These are phyloP conservation scores for Aspergillus funiculosus DNA, from an alignment of 495 filamentous ascomycete species.

Conservation along the genomic window DNA sequence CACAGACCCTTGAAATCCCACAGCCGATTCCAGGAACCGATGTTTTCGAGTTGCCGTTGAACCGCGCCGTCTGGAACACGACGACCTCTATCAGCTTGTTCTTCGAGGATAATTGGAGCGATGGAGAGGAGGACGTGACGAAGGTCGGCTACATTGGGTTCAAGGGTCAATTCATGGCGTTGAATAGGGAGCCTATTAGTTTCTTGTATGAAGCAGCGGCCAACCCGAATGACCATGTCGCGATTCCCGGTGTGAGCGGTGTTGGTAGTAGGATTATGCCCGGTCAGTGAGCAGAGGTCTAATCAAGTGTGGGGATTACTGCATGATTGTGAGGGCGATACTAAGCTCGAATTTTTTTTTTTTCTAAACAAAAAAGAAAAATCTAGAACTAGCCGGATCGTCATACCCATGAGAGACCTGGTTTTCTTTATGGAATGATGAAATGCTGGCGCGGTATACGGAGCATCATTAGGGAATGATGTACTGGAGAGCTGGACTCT, in stretches of 20 bases:
- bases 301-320: too few relatives aligned
- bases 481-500: constrained; percentile 15
- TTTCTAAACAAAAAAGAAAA: too few relatives aligned
- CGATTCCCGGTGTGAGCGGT: constrained; percentile 42
- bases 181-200: constrained; percentile 75
- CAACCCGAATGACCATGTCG: constrained; percentile 78
- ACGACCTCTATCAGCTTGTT: constrained; percentile 74
- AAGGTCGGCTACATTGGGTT: constrained; percentile 81
- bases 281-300: constrained; percentile 36
- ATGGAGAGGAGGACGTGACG: constrained; percentile 69
- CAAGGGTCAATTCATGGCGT: constrained; percentile 82
- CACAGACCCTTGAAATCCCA: constrained; percentile 71
- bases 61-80: constrained; percentile 80
- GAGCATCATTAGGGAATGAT: too few relatives aligned
- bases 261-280: constrained; percentile 38
- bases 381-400: too few relatives aligned
- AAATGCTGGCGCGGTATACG: too few relatives aligned
- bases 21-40: constrained; percentile 60
- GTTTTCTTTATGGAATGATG: neutral
- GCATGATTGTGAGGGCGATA: too few relatives aligned
- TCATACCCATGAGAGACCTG: too few relatives aligned
- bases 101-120: constrained; percentile 61
- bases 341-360: too few relatives aligned
- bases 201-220: constrained; percentile 91
- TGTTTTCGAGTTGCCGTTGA: constrained; percentile 78